These are phyloP conservation scores for Vitellaria paradoxa DNA, from an alignment of 179 eudicot genomes.

Conservation along the genomic window DNA sequence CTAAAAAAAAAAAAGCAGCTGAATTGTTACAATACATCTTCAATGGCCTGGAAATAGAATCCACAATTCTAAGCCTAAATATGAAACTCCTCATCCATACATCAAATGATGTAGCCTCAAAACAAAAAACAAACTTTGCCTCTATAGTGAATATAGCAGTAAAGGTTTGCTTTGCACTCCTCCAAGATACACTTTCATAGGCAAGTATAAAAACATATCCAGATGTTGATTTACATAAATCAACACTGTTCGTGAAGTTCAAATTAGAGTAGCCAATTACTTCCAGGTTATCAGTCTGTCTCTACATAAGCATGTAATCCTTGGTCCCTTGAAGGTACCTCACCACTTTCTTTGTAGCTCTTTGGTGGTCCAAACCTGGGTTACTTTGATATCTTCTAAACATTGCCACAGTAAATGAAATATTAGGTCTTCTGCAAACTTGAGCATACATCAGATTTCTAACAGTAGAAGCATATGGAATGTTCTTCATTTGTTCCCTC, in stretches of 20 bases:
- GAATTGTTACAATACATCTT: neutral
- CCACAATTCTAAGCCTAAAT: neutral
- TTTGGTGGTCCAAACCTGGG: neutral
- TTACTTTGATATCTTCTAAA: neutral
- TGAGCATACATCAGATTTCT: neutral
- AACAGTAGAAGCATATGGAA: constrained; percentile 5
- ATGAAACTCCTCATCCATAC: neutral
- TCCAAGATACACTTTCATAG: neutral
- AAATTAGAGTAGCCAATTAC: neutral
- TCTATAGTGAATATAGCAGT: constrained; percentile 1
- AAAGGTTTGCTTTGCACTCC: neutral
- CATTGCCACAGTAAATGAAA: neutral
- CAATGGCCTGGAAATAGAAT: neutral
- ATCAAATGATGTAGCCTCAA: neutral
- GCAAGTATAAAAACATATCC: neutral
- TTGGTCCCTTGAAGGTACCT: neutral
- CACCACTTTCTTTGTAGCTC: neutral
- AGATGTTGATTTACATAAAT: constrained; percentile 7
- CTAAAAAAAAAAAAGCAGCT: neutral
- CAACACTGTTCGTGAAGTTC: neutral
- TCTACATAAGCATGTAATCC: neutral
- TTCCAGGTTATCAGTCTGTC: neutral
- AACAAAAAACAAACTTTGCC: neutral
- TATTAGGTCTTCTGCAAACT: neutral
- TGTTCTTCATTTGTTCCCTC: constrained; percentile 6